A percentile compares a stretch with the other conserved stretches of the same genome.
Evolutionary conservation across 2,329 filamentous ascomycete species (phyloP).

Genomic region (Dendrostoma leiphaemia): DNA sequence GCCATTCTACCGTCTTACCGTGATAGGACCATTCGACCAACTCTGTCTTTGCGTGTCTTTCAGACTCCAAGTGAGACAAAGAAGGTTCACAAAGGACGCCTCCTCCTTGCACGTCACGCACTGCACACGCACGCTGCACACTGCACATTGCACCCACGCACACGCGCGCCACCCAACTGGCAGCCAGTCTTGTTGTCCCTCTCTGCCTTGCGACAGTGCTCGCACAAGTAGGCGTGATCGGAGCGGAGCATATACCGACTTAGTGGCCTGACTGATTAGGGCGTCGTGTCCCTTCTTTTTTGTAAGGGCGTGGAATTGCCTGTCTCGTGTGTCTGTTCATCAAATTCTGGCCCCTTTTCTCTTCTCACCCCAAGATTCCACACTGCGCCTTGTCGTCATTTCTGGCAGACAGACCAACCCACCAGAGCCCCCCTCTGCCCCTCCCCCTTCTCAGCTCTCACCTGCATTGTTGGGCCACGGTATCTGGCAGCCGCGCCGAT

Average conservation of each 20-base stretch:
- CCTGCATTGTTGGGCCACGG: background rate
- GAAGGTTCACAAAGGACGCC: background rate
- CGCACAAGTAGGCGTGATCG: background rate
- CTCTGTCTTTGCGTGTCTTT: no score
- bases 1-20: background rate
- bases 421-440: background rate
- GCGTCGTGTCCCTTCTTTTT: background rate
- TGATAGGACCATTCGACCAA: no score
- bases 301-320: background rate
- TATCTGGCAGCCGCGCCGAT: constrained; percentile 1
- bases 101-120: background rate
- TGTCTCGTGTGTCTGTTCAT: background rate
- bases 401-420: background rate
- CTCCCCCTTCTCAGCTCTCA: background rate
- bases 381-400: background rate
- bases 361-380: background rate
- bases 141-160: no score
- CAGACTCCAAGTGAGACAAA: background rate
- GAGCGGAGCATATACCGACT: background rate
- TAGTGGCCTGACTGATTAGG: background rate
- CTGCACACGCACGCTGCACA: background rate
- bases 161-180: no score
- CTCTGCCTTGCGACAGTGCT: background rate
- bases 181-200: no score
- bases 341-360: background rate